These are phyloP conservation scores for Botrytis cinerea DNA, from an alignment of 2,329 filamentous ascomycete species.

Conservation along the genomic window DNA sequence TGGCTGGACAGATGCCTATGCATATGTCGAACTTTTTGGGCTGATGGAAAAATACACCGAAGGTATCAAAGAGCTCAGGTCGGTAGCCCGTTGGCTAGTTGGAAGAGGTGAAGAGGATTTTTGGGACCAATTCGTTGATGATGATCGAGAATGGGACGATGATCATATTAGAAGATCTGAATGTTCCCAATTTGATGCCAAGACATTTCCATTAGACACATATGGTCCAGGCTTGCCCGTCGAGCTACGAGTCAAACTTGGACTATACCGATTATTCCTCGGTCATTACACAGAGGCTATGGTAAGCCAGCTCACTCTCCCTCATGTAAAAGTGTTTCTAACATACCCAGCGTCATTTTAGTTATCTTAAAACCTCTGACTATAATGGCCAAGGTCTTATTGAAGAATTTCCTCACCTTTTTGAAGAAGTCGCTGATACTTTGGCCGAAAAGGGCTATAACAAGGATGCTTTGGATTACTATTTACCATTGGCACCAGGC, in stretches of 20 bases:
- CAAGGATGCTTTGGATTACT: conserved; percentile 59
- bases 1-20: conserved; percentile 78
- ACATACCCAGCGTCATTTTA: conserved; percentile 59
- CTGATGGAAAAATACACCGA: conserved; percentile 62
- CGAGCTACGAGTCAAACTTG: conserved; percentile 82
- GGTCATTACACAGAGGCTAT: conserved; percentile 71
- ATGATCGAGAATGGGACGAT: conserved; percentile 89
- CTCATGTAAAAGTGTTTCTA: conserved; percentile 25
- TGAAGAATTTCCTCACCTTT: conserved; percentile 74
- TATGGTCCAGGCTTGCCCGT: conserved; percentile 77
- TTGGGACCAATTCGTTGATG: conserved; percentile 72
- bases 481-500: conserved; percentile 54
- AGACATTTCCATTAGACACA: conserved; percentile 52
- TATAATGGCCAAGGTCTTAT: conserved; percentile 52
- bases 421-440: conserved; percentile 67
- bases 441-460: conserved; percentile 54
- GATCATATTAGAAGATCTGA: conserved; percentile 66
- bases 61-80: conserved; percentile 70
- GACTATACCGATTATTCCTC: conserved; percentile 75
- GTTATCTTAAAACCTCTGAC: conserved; percentile 67
- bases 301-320: conserved; percentile 50
- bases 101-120: conserved; percentile 71
- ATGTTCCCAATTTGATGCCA: conserved; percentile 61
- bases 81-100: conserved; percentile 77
- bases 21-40: conserved; percentile 80